phyloP scores from a whole-genome alignment of 768 basidiomycete species.

The Xerocomellus intermedius region DNA sequence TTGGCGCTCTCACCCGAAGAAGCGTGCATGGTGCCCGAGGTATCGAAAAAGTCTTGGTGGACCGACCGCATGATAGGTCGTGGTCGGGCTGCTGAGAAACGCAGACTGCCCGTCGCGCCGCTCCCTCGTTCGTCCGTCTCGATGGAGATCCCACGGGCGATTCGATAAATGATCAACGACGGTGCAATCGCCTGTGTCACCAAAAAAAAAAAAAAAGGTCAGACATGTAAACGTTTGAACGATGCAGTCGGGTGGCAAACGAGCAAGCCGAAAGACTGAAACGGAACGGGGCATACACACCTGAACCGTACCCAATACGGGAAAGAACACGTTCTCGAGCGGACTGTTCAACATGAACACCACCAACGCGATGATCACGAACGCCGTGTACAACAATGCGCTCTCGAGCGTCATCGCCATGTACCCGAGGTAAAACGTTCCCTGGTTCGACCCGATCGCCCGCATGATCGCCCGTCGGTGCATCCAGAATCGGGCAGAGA shows the following conservation, averaged over 20 bases:
- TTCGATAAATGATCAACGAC: conserved; percentile 21
- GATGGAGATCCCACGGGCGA: conserved; percentile 19
- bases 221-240: background rate
- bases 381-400: conserved; percentile 17
- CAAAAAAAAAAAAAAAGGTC: too few species aligned
- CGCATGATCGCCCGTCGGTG: conserved; percentile 13
- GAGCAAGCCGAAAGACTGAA: too few species aligned
- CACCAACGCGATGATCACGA: conserved; percentile 9
- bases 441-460: conserved; percentile 12
- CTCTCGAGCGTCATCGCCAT: conserved; percentile 29
- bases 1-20: conserved; percentile 1
- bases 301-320: conserved; percentile 21
- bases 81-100: conserved; percentile 3
- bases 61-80: background rate
- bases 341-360: conserved; percentile 22
- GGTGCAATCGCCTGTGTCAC: conserved; percentile 16
- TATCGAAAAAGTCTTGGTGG: background rate
- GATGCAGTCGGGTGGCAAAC: too few species aligned
- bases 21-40: conserved; percentile 10
- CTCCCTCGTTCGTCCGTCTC: conserved; percentile 13
- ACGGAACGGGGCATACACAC: background rate
- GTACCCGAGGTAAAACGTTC: conserved; percentile 21
- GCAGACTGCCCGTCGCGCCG: background rate
- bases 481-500: conserved; percentile 17
- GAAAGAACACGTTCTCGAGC: conserved; percentile 24